Base-by-base conservation (phyloP, 352 stramenopile species). In the Thalassiosira exigua region DNA sequence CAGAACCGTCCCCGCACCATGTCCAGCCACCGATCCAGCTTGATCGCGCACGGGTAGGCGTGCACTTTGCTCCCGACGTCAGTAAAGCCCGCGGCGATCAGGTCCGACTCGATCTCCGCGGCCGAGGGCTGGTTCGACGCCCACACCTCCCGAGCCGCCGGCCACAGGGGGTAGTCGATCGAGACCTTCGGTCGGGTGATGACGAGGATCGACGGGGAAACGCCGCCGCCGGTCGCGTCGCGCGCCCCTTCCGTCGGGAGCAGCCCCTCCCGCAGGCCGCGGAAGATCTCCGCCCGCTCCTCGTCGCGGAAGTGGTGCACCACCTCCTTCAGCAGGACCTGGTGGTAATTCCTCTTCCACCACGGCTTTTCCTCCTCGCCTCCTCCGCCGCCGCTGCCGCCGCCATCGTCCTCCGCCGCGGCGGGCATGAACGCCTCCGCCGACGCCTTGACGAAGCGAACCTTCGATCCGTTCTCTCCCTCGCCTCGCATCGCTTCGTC, bases 131-230 rank as follows among this genome's bases (percentile, higher is more conserved):
- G 87, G 75, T 90, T 87, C 3, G 72, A 21, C 17, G 73, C 74
- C 87, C 87, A 92, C 0, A 90, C 82, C 32, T 79, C 3, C n/a
- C 59, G 41, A 11, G 87, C 87, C 30, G 71, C 85, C 4, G 60
- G 29, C 81, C 84, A 92, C 1, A 92, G 36, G 39, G 87, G 87
- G 77, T 92, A 92, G 62, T 92, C 87, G 73, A 90, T 86, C 1
- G 90, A 84, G 11, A 68, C 51, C 65, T 89, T 71, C 7, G 87
- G 87, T 29, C 84, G 46, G 17, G 87, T 92, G 12, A 92, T 66
- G 51, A 90, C 88, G 2, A 91, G 44, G 7, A 90, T 52, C 12
- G 46, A 32, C 36, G 66, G 50, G 17, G 41, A 26, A 12, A 7
- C 36, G 7, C 24, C 44, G 1, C 32, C 24, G 12, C 29, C 33